phyloP scores from a whole-genome alignment of 2,329 filamentous ascomycete genomes.

The Triangularia setosa region DNA sequence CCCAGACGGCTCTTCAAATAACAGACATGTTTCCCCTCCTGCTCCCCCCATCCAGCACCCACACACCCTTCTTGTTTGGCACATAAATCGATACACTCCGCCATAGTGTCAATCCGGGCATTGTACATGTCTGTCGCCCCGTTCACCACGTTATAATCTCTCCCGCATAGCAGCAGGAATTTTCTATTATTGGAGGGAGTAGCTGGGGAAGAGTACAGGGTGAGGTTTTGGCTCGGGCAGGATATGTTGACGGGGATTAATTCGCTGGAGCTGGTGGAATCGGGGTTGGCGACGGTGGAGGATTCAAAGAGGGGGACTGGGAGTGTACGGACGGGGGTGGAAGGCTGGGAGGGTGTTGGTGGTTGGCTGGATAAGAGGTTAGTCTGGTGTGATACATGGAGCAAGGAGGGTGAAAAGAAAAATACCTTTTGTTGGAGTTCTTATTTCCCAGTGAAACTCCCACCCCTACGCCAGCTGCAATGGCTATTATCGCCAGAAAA shows the following conservation, averaged over 20 bases:
- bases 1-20: conserved; percentile 36
- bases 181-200: conserved; percentile 13
- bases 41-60: conserved; percentile 35
- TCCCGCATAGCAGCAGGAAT: conserved; percentile 34
- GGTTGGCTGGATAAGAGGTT: neutral
- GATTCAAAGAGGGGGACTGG: conserved; percentile 4
- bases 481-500: conserved; percentile 29
- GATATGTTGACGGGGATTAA: conserved; percentile 12
- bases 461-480: conserved; percentile 33
- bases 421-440: conserved; percentile 9
- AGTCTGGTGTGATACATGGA: neutral
- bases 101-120: conserved; percentile 26
- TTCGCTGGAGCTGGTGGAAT: conserved; percentile 5
- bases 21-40: conserved; percentile 29
- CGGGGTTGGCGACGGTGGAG: conserved; percentile 9
- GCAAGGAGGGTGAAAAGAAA: neutral
- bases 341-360: neutral
- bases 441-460: conserved; percentile 22
- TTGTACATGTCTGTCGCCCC: conserved; percentile 31
- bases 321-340: conserved; percentile 10
- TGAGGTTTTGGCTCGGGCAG: conserved; percentile 35
- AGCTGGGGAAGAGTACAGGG: conserved; percentile 27
- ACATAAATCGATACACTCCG: conserved; percentile 33
- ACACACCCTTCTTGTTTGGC: conserved; percentile 29
- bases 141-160: conserved; percentile 32